Percentiles rank a stretch among this genome's conserved stretches.
These are phyloP conservation scores for Suillus decipiens DNA, from an alignment of 768 basidiomycete species.

Conservation along the genomic window DNA sequence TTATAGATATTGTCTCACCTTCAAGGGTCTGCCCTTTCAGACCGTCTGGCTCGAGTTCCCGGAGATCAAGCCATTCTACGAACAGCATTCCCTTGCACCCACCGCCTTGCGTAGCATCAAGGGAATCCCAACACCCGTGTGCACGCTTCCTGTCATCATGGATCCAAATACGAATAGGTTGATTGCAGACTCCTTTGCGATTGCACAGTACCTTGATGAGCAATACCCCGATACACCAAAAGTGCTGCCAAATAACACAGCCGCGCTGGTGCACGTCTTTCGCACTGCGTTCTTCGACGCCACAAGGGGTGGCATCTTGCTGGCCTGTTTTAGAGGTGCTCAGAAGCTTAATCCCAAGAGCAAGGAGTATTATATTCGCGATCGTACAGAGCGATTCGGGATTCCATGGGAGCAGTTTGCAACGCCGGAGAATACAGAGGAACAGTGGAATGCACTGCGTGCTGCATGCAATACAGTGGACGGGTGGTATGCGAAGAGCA, in stretches of 20 bases:
- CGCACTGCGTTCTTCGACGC: constrained; percentile 17
- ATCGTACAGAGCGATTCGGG: constrained; percentile 36
- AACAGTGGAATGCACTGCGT: constrained; percentile 40
- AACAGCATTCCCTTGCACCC: constrained; percentile 30
- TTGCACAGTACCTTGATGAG: constrained; percentile 53
- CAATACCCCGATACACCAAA: constrained; percentile 45
- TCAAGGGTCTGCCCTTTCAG: constrained; percentile 41
- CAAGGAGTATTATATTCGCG: constrained; percentile 41
- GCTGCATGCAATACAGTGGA: constrained; percentile 28
- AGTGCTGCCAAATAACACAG: constrained; percentile 37
- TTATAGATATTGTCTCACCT: constrained; percentile 16
- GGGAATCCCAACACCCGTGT: constrained; percentile 29
- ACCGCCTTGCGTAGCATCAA: constrained; percentile 3
- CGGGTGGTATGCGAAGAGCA: constrained; percentile 15
- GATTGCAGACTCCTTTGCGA: constrained; percentile 45
- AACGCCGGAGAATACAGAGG: constrained; percentile 28
- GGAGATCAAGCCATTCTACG: constrained; percentile 40
- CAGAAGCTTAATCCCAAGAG: constrained; percentile 35
- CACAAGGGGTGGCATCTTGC: constrained; percentile 13
- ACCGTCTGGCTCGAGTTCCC: constrained; percentile 56
- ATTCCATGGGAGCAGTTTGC: constrained; percentile 38
- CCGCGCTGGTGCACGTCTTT: constrained; percentile 36
- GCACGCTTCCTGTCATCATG: constrained; percentile 53
- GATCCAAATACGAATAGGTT: constrained; percentile 42
- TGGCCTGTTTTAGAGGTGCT: constrained; percentile 26